Conservation (phyloP, 148 eudicot genomes). For the Nepenthes mirabilis region DNA sequence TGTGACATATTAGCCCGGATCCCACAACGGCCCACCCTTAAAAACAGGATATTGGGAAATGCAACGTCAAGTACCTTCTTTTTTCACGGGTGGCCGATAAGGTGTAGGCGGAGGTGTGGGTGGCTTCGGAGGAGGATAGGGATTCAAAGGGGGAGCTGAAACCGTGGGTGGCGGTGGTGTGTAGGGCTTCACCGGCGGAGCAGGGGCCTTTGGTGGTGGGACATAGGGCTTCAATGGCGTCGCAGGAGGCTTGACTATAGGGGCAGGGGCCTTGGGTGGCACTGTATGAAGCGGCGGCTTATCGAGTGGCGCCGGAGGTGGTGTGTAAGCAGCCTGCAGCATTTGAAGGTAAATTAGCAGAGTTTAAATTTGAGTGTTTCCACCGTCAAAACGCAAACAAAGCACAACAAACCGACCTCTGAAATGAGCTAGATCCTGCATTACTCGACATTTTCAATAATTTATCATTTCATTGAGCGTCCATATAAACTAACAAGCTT, state of each 20-base stretch:
- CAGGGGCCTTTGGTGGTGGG: slow-evolving; percentile 4
- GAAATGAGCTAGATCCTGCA: too few relatives aligned
- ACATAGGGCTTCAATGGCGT: neutral
- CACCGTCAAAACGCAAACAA: too few relatives aligned
- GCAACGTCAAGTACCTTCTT: slow-evolving; percentile 20
- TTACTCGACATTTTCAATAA: too few relatives aligned
- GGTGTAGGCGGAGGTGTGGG: slow-evolving; percentile 23
- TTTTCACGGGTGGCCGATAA: slow-evolving; percentile 31
- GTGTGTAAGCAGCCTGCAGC: slow-evolving; percentile 11
- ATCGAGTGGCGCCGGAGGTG: slow-evolving; percentile 6
- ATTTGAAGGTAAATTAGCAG: neutral
- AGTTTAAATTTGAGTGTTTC: too few relatives aligned
- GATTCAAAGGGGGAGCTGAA: slow-evolving; percentile 3
- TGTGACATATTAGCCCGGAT: too few relatives aligned
- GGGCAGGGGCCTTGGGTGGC: slow-evolving; percentile 15
- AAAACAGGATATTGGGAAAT: too few relatives aligned
- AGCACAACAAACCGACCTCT: too few relatives aligned
- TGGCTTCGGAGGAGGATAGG: slow-evolving; percentile 11
- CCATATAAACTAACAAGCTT: too few relatives aligned
- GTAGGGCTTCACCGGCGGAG: slow-evolving; percentile 3
- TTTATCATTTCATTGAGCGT: too few relatives aligned
- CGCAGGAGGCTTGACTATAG: slow-evolving; percentile 2
- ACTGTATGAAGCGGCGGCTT: slow-evolving; percentile 5
- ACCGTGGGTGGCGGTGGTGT: slow-evolving; percentile 8
- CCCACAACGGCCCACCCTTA: too few relatives aligned